These are phyloP conservation scores for Hypholoma fasciculare DNA, from an alignment of 768 basidiomycete species.

Conservation along the genomic window DNA sequence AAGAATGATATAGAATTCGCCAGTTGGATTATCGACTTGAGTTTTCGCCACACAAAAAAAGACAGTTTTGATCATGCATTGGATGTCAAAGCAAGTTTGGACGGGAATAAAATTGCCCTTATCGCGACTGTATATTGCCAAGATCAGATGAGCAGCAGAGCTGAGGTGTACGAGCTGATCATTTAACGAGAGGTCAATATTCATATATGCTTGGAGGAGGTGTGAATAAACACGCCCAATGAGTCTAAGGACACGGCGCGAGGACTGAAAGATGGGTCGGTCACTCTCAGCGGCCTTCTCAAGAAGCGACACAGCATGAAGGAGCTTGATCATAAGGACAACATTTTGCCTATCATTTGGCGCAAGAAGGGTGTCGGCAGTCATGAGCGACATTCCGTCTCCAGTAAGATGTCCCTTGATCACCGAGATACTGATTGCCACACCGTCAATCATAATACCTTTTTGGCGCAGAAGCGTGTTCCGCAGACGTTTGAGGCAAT, in stretches of 20 bases:
- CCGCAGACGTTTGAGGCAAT: constrained; percentile 26
- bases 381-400: constrained; percentile 6
- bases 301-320: constrained; percentile 3
- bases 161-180: constrained; percentile 27
- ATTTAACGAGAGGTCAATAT: constrained; percentile 15
- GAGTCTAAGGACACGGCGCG: not conserved
- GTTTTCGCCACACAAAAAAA: constrained; percentile 30
- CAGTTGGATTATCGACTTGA: constrained; percentile 21
- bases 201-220: constrained; percentile 22
- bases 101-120: constrained; percentile 22
- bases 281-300: too few species aligned
- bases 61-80: constrained; percentile 32
- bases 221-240: constrained; percentile 2
- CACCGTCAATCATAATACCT: constrained; percentile 19
- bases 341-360: constrained; percentile 21
- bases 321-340: constrained; percentile 12
- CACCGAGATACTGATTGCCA: constrained; percentile 17
- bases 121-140: constrained; percentile 1
- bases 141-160: constrained; percentile 23
- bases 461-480: constrained; percentile 19
- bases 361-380: constrained; percentile 13
- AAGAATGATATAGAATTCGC: constrained; percentile 25
- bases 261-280: too few species aligned
- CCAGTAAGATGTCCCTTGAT: constrained; percentile 2
- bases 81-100: constrained; percentile 24